Evolutionary conservation across 1,284 basidiomycete genomes (phyloP).

Genomic region (Crucibulum cyathiforme): DNA sequence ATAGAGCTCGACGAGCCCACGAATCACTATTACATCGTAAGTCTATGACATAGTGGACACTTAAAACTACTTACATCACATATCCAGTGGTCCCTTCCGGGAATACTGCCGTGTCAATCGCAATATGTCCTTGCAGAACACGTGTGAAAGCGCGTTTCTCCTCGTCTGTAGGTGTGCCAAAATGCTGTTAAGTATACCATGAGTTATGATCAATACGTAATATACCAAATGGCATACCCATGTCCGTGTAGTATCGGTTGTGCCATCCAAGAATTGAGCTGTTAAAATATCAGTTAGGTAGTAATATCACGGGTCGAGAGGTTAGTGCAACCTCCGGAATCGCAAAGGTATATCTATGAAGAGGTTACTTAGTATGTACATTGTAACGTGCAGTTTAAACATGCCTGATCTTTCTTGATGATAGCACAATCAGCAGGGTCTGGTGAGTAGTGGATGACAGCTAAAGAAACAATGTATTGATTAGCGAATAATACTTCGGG

Average conservation of each 20-base stretch:
- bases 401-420: conserved; percentile 77
- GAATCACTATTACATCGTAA: conserved; percentile 66
- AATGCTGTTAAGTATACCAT: conserved; percentile 65
- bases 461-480: conserved; percentile 40
- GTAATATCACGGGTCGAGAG: not conserved
- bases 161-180: conserved; percentile 82
- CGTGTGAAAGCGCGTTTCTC: conserved; percentile 92
- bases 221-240: conserved; percentile 58
- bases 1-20: conserved; percentile 83
- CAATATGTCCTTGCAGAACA: conserved; percentile 95
- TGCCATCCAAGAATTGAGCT: conserved; percentile 93
- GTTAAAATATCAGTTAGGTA: not conserved
- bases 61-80: conserved; percentile 52
- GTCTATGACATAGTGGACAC: not conserved
- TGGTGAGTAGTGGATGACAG: conserved; percentile 94
- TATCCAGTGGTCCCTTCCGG: conserved; percentile 88
- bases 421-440: conserved; percentile 76
- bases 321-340: conserved; percentile 76
- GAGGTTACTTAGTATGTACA: not conserved
- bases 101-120: conserved; percentile 86
- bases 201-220: not conserved
- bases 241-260: conserved; percentile 93
- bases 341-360: conserved; percentile 87
- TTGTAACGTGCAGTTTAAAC: conserved; percentile 4
- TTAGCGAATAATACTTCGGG: conserved; percentile 1